Percentiles rank a stretch among this genome's conserved stretches.
Conservation (phyloP, 2,329 filamentous ascomycete genomes). For the Zelopaecilomyces penicillatus region DNA sequence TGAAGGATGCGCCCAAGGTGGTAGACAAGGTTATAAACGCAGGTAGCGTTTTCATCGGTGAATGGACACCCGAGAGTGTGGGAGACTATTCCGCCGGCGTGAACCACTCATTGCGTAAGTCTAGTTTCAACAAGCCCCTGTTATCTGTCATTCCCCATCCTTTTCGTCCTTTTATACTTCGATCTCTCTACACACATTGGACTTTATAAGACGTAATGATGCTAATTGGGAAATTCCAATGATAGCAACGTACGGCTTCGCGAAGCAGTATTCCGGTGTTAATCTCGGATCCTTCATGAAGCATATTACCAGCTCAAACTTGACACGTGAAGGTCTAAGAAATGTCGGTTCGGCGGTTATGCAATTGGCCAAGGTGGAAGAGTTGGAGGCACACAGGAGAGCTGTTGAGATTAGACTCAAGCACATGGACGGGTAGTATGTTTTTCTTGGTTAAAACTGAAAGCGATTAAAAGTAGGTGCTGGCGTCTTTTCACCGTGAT, state of each 20-base stretch:
- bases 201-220: background rate
- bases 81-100: conserved; percentile 97
- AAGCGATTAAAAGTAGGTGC: background rate
- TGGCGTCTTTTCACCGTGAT: background rate
- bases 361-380: conserved; percentile 89
- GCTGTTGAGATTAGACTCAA: conserved; percentile 77
- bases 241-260: conserved; percentile 89
- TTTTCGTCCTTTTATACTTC: background rate
- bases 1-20: conserved; percentile 64
- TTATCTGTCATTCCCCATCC: background rate
- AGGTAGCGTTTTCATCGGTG: conserved; percentile 89
- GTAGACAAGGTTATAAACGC: conserved; percentile 83
- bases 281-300: conserved; percentile 95
- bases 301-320: conserved; percentile 90
- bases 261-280: conserved; percentile 96
- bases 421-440: conserved; percentile 31
- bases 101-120: conserved; percentile 93
- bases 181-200: background rate
- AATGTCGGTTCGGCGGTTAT: conserved; percentile 88
- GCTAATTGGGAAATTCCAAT: conserved; percentile 9
- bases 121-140: background rate
- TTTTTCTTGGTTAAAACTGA: background rate
- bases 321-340: conserved; percentile 74
- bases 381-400: conserved; percentile 85
- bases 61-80: conserved; percentile 96